phyloP scores from a whole-genome alignment of 441 rosid genomes.

The Kokia cookei region DNA sequence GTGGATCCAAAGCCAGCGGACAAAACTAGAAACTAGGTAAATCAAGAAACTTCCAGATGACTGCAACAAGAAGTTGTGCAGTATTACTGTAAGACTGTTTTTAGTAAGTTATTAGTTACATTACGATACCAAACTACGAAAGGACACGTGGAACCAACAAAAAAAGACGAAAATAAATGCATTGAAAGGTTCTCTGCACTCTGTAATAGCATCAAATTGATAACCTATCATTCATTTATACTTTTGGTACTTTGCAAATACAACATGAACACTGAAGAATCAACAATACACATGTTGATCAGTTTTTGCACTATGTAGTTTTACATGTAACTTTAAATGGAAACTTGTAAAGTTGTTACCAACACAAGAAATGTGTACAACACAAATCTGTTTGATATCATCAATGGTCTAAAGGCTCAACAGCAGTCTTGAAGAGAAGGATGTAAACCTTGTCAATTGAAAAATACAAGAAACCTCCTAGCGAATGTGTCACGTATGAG shows the following conservation, averaged over 20 bases:
- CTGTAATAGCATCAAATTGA: neutral
- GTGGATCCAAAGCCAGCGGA: neutral
- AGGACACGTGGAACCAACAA: neutral
- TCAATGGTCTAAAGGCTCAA: constrained; percentile 77
- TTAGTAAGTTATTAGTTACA: neutral
- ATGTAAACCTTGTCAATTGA: constrained; percentile 85
- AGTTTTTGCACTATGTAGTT: constrained; percentile 12
- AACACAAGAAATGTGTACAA: neutral
- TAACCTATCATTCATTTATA: constrained; percentile 1
- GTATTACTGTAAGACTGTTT: neutral
- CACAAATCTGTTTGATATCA: neutral
- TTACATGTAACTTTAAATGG: constrained; percentile 5
- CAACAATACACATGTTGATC: neutral
- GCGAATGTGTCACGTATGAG: constrained; percentile 87
- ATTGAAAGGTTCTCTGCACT: neutral
- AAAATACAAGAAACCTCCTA: constrained; percentile 93
- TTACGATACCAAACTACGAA: neutral
- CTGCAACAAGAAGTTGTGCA: neutral
- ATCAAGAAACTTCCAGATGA: neutral
- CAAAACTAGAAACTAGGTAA: neutral
- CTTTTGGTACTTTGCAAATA: constrained; percentile 1
- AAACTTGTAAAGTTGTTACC: constrained; percentile 6
- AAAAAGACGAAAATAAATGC: neutral
- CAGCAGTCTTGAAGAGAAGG: constrained; percentile 93
- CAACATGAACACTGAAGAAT: neutral